These are phyloP conservation scores for Candida sphagnicola DNA, from an alignment of 805 yeast species.

Conservation along the genomic window DNA sequence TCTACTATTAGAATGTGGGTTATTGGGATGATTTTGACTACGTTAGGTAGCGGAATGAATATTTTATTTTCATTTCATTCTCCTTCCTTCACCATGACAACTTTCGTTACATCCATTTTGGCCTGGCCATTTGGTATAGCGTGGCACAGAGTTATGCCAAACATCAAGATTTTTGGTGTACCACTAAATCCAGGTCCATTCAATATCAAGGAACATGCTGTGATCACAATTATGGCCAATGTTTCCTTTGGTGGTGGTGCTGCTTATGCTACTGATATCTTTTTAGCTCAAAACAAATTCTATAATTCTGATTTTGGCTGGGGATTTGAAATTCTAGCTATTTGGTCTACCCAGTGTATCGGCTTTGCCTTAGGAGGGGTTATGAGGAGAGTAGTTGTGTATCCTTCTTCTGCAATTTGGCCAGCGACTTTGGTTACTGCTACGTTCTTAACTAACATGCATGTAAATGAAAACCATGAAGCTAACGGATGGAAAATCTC, in stretches of 20 bases:
- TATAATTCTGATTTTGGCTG: conserved; percentile 43
- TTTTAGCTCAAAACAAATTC: conserved; percentile 48
- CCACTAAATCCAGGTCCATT: conserved; percentile 57
- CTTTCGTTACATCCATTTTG: conserved; percentile 55
- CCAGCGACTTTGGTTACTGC: conserved; percentile 60
- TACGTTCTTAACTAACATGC: conserved; percentile 53
- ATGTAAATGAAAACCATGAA: conserved; percentile 45
- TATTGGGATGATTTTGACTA: conserved; percentile 45
- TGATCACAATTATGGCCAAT: conserved; percentile 51
- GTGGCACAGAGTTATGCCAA: conserved; percentile 38
- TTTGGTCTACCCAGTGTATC: conserved; percentile 52
- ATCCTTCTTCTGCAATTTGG: conserved; percentile 69
- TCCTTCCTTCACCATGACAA: conserved; percentile 49
- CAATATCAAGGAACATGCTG: conserved; percentile 58
- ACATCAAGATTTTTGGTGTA: conserved; percentile 29
- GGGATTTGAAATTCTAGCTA: conserved; percentile 53
- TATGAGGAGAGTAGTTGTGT: conserved; percentile 53
- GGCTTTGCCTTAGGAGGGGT: conserved; percentile 70
- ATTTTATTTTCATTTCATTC: conserved; percentile 54
- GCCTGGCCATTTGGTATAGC: conserved; percentile 57
- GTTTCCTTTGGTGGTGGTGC: conserved; percentile 41
- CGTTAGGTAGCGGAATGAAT: conserved; percentile 58
- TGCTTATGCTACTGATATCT: conserved; percentile 56
- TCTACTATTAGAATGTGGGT: conserved; percentile 57
- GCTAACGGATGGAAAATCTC: conserved; percentile 63